phyloP scores from a whole-genome alignment of 139 green algal genomes.

The Pseudopediastrum boryanum region DNA sequence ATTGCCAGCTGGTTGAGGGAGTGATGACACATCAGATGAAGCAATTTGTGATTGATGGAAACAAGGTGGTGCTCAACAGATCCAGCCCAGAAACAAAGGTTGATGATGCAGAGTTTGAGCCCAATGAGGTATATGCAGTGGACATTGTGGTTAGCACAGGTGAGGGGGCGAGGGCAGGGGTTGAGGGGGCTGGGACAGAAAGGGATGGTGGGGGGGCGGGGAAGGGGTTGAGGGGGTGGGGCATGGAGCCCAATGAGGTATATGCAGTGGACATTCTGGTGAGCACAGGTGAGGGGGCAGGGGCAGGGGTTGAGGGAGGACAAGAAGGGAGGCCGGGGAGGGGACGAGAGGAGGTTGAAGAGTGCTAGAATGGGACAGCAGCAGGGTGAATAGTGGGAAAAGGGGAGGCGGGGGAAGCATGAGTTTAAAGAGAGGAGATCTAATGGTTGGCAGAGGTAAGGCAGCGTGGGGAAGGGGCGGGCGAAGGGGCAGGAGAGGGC shows the following conservation, averaged over 20 bases:
- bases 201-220: neutral
- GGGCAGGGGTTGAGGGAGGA: conserved; percentile 57
- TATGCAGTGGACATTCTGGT: too few relatives aligned
- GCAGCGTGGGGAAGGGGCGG: too few relatives aligned
- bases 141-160: conserved; percentile 94
- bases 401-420: too few relatives aligned
- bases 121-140: conserved; percentile 96
- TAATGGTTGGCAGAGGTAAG: too few relatives aligned
- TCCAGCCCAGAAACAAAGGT: conserved; percentile 82
- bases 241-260: too few relatives aligned
- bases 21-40: conserved; percentile 96
- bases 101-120: conserved; percentile 94
- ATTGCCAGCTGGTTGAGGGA: conserved; percentile 93
- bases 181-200: neutral
- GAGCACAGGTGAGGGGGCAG: conserved; percentile 50
- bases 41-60: conserved; percentile 97
- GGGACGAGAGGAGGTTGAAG: too few relatives aligned
- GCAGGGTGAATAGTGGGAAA: too few relatives aligned
- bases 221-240: neutral
- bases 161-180: conserved; percentile 57
- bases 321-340: too few relatives aligned
- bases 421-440: too few relatives aligned
- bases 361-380: too few relatives aligned
- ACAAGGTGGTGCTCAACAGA: conserved; percentile 92
- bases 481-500: too few relatives aligned